Conservation (phyloP, 768 basidiomycete species). For the Rhodotorula kratochvilovae region DNA sequence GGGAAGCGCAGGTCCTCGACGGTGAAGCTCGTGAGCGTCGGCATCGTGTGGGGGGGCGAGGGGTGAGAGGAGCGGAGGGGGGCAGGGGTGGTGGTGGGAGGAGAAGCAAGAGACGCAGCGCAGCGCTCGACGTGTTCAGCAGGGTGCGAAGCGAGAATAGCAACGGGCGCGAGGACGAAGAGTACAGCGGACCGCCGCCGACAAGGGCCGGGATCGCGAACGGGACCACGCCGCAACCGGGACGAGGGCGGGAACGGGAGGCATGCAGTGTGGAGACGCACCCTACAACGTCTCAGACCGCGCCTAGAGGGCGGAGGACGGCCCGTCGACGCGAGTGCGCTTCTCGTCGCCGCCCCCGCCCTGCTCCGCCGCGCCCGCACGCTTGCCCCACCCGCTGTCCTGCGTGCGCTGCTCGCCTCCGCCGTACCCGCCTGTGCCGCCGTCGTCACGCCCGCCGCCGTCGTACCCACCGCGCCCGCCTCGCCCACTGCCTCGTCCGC, state of each 20-base stretch:
- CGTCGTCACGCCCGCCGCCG: conserved; percentile 3
- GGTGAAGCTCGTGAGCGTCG: conserved; percentile 13
- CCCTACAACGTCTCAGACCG: background rate
- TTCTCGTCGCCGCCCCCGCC: background rate
- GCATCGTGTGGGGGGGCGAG: background rate
- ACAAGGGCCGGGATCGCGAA: too few relatives aligned
- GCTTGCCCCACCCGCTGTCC: conserved; percentile 37
- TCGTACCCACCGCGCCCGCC: background rate
- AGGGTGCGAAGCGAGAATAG: too few relatives aligned
- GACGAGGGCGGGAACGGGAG: too few relatives aligned
- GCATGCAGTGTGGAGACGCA: too few relatives aligned
- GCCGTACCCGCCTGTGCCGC: background rate
- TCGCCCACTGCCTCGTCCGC: conserved; percentile 6
- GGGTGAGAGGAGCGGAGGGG: background rate
- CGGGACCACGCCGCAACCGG: too few relatives aligned
- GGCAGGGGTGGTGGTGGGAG: background rate
- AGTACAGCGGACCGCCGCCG: too few relatives aligned
- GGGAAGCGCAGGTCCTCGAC: conserved; percentile 40
- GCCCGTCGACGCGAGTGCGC: background rate
- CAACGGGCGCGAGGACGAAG: too few relatives aligned
- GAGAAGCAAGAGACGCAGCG: background rate
- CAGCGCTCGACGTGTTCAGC: background rate
- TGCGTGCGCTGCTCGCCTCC: background rate
- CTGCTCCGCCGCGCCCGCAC: background rate
- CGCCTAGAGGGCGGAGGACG: too few relatives aligned